A percentile compares a stretch with the other conserved stretches of the same genome.
Evolutionary conservation across 2,329 filamentous ascomycete species (phyloP).

Genomic region (Botryotinia globosa): DNA sequence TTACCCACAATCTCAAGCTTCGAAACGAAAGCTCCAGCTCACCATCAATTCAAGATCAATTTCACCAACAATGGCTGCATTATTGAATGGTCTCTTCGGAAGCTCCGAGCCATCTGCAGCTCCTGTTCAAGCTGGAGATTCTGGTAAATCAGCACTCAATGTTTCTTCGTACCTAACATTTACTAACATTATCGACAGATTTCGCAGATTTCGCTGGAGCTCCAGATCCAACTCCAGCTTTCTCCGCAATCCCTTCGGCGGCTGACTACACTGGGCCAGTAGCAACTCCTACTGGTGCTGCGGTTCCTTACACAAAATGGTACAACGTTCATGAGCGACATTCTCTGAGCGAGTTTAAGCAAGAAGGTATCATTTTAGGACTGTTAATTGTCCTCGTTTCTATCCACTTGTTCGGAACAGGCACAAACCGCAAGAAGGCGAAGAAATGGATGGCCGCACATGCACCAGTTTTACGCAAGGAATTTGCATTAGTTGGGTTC

Average conservation of each 20-base stretch:
- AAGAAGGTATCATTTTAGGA: slow-evolving; percentile 78
- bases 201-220: slow-evolving; percentile 90
- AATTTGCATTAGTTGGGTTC: slow-evolving; percentile 88
- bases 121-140: slow-evolving; percentile 53
- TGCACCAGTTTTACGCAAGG: slow-evolving; percentile 66
- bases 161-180: not conserved
- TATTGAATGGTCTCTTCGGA: slow-evolving; percentile 61
- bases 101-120: slow-evolving; percentile 59
- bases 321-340: slow-evolving; percentile 95
- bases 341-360: slow-evolving; percentile 76
- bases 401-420: slow-evolving; percentile 78
- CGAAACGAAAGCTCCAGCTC: slow-evolving; percentile 22
- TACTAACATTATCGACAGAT: slow-evolving; percentile 53
- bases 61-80: slow-evolving; percentile 34
- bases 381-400: slow-evolving; percentile 71
- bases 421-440: slow-evolving; percentile 76
- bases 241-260: slow-evolving; percentile 45
- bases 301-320: slow-evolving; percentile 83
- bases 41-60: slow-evolving; percentile 16
- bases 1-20: slow-evolving; percentile 13
- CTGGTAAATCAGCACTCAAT: slow-evolving; percentile 49
- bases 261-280: slow-evolving; percentile 48
- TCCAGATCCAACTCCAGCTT: slow-evolving; percentile 60
- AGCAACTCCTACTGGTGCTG: slow-evolving; percentile 46
- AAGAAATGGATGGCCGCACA: slow-evolving; percentile 77